These are phyloP conservation scores for Penicillium brevicompactum DNA, from an alignment of 2,329 filamentous ascomycete species.

Conservation along the genomic window DNA sequence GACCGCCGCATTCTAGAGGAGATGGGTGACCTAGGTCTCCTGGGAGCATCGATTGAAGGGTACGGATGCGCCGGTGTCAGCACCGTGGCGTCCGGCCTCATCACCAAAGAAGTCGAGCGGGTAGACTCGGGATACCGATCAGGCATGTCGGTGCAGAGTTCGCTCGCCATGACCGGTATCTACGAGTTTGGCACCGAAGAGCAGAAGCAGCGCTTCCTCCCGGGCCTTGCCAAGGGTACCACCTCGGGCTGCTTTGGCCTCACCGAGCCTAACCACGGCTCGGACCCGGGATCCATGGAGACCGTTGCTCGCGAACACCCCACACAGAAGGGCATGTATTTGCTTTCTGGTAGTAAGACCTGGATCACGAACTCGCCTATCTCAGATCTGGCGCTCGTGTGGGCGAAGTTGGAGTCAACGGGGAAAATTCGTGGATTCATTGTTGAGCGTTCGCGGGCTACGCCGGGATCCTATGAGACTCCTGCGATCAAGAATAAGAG, in stretches of 20 bases:
- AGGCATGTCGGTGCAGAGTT: conserved; percentile 91
- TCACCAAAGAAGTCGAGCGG: conserved; percentile 85
- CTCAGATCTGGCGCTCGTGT: conserved; percentile 79
- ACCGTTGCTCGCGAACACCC: conserved; percentile 81
- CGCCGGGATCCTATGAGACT: conserved; percentile 85
- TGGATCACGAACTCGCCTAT: conserved; percentile 97
- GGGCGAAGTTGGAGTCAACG: conserved; percentile 89
- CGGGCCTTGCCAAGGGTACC: conserved; percentile 78
- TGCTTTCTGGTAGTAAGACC: conserved; percentile 80
- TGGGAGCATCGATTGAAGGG: conserved; percentile 82
- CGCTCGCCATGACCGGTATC: conserved; percentile 90
- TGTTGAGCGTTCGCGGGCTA: conserved; percentile 81
- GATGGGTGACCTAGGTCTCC: conserved; percentile 88
- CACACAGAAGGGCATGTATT: conserved; percentile 77
- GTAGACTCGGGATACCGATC: conserved; percentile 91
- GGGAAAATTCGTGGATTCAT: conserved; percentile 94
- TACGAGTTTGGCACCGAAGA: conserved; percentile 84
- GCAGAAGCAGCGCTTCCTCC: conserved; percentile 81
- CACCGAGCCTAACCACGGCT: conserved; percentile 91
- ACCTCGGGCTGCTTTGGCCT: conserved; percentile 83
- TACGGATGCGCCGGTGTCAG: conserved; percentile 88
- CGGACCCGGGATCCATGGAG: conserved; percentile 90
- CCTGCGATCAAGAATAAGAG: conserved; percentile 94
- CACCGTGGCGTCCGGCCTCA: conserved; percentile 84
- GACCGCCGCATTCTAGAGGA: conserved; percentile 83